phyloP scores from a whole-genome alignment of 2,329 filamentous ascomycete genomes.

The Cytospora piceicola region DNA sequence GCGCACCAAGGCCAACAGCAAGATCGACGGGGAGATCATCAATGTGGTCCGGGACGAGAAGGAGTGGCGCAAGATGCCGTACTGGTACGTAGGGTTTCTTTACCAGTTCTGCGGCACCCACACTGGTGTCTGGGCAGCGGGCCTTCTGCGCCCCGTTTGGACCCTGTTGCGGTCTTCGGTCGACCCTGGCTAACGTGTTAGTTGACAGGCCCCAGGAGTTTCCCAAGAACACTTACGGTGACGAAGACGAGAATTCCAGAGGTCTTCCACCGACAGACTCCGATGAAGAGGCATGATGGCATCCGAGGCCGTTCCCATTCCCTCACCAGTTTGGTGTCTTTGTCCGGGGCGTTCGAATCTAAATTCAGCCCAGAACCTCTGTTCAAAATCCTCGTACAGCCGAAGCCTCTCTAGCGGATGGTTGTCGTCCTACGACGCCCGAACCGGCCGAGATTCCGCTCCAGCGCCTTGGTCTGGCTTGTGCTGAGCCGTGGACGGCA shows the following conservation, averaged over 20 bases:
- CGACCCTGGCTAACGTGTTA: constrained; percentile 13
- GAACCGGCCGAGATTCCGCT: not conserved
- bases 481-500: not conserved
- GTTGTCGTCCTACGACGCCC: constrained; percentile 21
- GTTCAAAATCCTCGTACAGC: not conserved
- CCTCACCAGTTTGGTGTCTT: not conserved
- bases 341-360: not conserved
- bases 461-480: not conserved
- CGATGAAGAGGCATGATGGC: constrained; percentile 62
- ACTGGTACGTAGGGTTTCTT: constrained; percentile 65
- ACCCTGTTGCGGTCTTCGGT: not conserved
- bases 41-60: constrained; percentile 93
- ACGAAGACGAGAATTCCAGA: constrained; percentile 79
- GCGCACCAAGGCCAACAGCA: constrained; percentile 64
- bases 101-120: no score
- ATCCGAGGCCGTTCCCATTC: not conserved
- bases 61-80: constrained; percentile 83
- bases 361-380: not conserved
- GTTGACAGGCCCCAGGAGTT: constrained; percentile 76
- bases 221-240: constrained; percentile 62
- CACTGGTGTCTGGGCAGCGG: not conserved
- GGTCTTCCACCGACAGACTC: constrained; percentile 84
- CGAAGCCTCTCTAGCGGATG: constrained; percentile 25
- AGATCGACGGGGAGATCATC: constrained; percentile 84
- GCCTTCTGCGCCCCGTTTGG: not conserved